phyloP scores from a whole-genome alignment of 2,329 filamentous ascomycete species.

The Cladophialophora bantiana region DNA sequence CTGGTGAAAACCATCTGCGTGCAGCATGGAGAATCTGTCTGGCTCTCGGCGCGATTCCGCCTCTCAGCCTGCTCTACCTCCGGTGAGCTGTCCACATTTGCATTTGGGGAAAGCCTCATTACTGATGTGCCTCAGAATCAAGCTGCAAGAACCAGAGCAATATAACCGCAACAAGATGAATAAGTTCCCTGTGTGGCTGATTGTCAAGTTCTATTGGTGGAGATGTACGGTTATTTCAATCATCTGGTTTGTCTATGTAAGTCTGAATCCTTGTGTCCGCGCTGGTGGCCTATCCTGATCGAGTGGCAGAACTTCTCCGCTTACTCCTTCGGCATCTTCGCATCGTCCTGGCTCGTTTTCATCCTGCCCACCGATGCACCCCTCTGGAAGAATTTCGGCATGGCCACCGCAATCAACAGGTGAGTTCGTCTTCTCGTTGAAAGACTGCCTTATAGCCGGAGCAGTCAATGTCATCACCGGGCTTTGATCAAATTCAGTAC shows the following conservation, averaged over 20 bases:
- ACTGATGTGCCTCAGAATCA: conserved; percentile 50
- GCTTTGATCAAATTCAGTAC: not conserved
- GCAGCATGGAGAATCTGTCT: conserved; percentile 84
- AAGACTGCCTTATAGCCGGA: not conserved
- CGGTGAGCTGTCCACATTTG: conserved; percentile 50
- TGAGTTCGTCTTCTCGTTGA: not conserved
- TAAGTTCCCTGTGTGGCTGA: conserved; percentile 60
- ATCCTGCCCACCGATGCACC: conserved; percentile 70
- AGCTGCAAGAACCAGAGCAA: conserved; percentile 78
- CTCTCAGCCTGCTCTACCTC: conserved; percentile 72
- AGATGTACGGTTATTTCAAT: conserved; percentile 71
- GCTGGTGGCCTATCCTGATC: not conserved
- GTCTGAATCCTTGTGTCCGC: not conserved
- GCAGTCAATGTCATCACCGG: not conserved
- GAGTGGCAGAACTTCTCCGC: conserved; percentile 68
- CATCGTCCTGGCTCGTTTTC: conserved; percentile 62
- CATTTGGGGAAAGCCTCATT: not conserved
- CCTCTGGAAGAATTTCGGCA: conserved; percentile 81
- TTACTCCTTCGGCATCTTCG: conserved; percentile 88
- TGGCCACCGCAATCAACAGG: conserved; percentile 82
- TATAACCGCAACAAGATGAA: conserved; percentile 75
- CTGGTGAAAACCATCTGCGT: conserved; percentile 68
- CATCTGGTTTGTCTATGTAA: conserved; percentile 82
- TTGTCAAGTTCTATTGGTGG: conserved; percentile 73
- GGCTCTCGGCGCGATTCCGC: conserved; percentile 78